These are phyloP conservation scores for Millerozyma miso DNA, from an alignment of 805 yeast species.

Conservation along the genomic window DNA sequence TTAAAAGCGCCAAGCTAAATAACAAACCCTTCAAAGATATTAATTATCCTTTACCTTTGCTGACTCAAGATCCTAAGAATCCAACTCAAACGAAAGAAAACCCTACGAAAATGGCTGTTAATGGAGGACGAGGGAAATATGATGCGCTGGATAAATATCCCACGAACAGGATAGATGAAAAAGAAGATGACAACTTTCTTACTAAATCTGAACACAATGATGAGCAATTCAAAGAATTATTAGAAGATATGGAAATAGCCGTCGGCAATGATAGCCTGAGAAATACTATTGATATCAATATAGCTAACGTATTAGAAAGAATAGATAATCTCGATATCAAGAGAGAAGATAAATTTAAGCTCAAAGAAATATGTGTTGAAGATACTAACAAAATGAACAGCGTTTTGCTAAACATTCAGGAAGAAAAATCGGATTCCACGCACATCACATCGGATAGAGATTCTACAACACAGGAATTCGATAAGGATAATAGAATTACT, in stretches of 20 bases:
- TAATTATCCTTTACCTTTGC: background rate
- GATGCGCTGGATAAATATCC: background rate
- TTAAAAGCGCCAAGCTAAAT: conserved; percentile 36
- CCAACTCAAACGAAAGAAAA: background rate
- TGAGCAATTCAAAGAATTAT: conserved; percentile 24
- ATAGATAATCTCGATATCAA: conserved; percentile 23
- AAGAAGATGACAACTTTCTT: too few relatives aligned
- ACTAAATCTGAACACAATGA: conserved; percentile 5
- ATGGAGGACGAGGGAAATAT: background rate
- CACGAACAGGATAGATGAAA: background rate
- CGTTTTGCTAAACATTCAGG: background rate
- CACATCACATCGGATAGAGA: background rate
- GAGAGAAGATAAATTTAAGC: conserved; percentile 23
- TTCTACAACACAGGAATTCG: background rate
- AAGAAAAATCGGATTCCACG: background rate
- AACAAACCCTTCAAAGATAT: conserved; percentile 7
- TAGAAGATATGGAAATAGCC: conserved; percentile 32
- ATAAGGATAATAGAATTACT: background rate
- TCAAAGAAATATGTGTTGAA: conserved; percentile 21
- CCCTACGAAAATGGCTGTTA: background rate
- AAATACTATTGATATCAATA: conserved; percentile 8
- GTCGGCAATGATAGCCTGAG: conserved; percentile 21
- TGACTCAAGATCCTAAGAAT: conserved; percentile 46
- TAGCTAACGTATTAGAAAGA: conserved; percentile 18
- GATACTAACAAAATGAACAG: conserved; percentile 8